Base-by-base conservation (phyloP, 1,139 yeast species). In the Candida freyschussii region DNA sequence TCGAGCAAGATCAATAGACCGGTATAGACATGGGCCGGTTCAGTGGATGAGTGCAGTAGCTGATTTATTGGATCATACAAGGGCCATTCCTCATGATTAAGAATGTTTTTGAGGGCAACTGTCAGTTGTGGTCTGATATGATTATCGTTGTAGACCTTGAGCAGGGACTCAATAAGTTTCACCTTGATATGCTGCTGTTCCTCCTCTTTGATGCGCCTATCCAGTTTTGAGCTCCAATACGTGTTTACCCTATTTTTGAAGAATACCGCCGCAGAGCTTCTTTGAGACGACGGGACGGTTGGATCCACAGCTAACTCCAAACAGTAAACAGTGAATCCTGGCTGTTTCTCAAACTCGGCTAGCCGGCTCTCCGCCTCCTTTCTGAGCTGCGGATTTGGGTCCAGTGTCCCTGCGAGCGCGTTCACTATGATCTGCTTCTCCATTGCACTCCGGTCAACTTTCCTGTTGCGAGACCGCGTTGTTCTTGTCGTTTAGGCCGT, bases 381-480 rank as follows among this genome's bases (percentile, higher is more conserved):
- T 47, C 95, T 73, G 23, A 72, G 59, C 21, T 61, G 59, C 27
- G 75, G 81, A 51, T 82, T 78, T 2, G 87, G 75, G 45, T 80
- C 82, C 40, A 91, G 67, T 1, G 97, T 86, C 17, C 82, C 87
- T 31, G 81, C 71, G 48, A 91, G 82, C 56, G 91, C 82, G 44
- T 70, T 70, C 52, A 85, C 73, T 37, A 86, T 70, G 21, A 71
- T 68, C 47, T 72, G 67, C 38, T 80, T 76, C 57, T 85, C 85
- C 79, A 83, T 50, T 13, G 33, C 11, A n/a, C 15, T 14, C 24
- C 14, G 14, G 15, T 21, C 13, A 14, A 17, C 28, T 17, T 14
- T 12, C 18, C 15, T 12, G 7, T 8, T n/a, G 20, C 13, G 21
- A 19, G 21, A n/a, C n/a, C n/a, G n/a, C n/a, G n/a, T n/a, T n/a